Evolutionary conservation across 2,329 filamentous ascomycete species (phyloP), one percentile per base, ranked within the genome.

Genomic region (Purpureocillium lavendulum): DNA sequence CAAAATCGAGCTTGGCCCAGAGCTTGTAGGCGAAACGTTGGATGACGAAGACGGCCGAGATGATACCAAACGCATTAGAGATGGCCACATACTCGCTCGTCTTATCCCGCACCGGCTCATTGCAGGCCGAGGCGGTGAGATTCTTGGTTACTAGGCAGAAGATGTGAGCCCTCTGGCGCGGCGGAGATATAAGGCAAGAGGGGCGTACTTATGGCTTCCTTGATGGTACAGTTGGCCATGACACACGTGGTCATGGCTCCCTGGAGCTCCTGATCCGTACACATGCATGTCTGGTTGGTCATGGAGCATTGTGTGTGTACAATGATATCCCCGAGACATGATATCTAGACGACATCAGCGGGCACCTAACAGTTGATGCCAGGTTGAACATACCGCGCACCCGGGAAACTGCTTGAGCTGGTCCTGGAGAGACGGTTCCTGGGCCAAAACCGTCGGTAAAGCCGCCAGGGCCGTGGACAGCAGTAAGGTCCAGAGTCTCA

Each of bases 11-110:
- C 29, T 59, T 62, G 3, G 53, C 46, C 8, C 43, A 60, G 13
- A 65, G 41, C 39, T 59, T 62, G 32, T 52, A 60, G 2, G 44
- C 50, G 7, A 71, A 57, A 15, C 71, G 65, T 10, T 69, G 54
- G 2, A 64, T 40, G 13, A 71, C 53, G 39, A 70, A 69, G 16
- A 61, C 43, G 36, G 49, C 59, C 2, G 63, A 59, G 3, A 69
- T 48, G 6, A 55, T 48, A 26, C 56, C 58, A 9, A 66, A 49
- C 41, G 46, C 28, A 46, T 59, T 49, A 43, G 54, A 53, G 2
- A 68, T 51, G 34, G 52, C 54, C 7, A 60, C 47, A 35, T 65
- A 56, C 16, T 58, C 45, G 16, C 52, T 45, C 45, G 46, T 59
- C 38, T 55, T 61, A 45, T 64, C 51, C 11, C 56, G 49, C 7